Base-by-base conservation (phyloP, 257 asterid genomes). In the Solanum virginianum region DNA sequence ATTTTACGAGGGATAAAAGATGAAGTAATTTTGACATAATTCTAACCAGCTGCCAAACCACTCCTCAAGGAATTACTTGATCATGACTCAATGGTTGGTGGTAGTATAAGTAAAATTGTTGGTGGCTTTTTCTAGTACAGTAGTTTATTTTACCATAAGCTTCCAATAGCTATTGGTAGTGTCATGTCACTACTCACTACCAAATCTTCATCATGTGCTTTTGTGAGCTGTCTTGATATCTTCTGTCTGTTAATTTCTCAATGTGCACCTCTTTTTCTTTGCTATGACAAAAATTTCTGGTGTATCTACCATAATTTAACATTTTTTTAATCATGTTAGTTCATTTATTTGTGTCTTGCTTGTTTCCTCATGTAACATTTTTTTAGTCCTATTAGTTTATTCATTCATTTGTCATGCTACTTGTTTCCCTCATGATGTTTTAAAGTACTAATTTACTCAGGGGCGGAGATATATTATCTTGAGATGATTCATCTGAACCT, bases 171-270 rank as follows among this genome's bases (percentile, higher is more conserved):
- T 26, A 12, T 75, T 75, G 62, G 17, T 69, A 36, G 26, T 39
- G 24, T 17, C 13, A 49, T 16, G 77, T 75, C 82, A 24, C 45
- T 75, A 8, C 7, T 49, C 82, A 47, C 59, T 74, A 22, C 32
- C 81, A 47, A 74, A 22, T 47, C 60, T 47, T 74, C 81, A 22
- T 49, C 16, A 49, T 49, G 18, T 74, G 81, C 51, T 70, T 55
- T 71, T 80, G 29, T 88, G 87, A 91, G 94, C 91, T 92, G 93
- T 91, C 90, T 26, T 86, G 88, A 90, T 87, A 80, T 83, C 88
- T 45, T 72, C 20, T 56, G 47, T 47, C 18, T 65, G 17, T 39
- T 62, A 63, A 6, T 8, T 83, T 24, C 54, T 82, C 39, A 18
- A 45, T 18, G 10, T 72, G 9, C 60, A 20, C 36, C 75, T 15